Evolutionary conservation across 2,329 filamentous ascomycete genomes (phyloP).

Genomic region (Penicillium brasilianum): DNA sequence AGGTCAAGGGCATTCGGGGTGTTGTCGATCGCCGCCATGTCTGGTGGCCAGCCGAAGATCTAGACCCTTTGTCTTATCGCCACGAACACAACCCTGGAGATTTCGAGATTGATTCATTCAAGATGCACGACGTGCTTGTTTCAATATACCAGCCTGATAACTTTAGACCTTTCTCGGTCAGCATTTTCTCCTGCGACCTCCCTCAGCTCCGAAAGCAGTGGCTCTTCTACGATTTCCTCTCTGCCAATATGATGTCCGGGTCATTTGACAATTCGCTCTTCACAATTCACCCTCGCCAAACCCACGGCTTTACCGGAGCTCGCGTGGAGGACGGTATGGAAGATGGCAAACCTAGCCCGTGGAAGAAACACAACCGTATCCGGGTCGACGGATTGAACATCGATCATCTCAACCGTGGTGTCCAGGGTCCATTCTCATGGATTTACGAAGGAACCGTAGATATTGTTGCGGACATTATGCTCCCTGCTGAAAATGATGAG

Average conservation of each 20-base stretch:
- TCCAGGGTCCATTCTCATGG: conserved; percentile 94
- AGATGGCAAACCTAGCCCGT: conserved; percentile 70
- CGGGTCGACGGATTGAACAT: conserved; percentile 93
- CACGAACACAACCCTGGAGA: conserved; percentile 89
- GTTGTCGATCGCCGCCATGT: conserved; percentile 90
- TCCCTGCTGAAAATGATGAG: conserved; percentile 85
- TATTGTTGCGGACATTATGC: conserved; percentile 93
- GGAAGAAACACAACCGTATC: conserved; percentile 95
- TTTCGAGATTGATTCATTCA: conserved; percentile 97
- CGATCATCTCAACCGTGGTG: conserved; percentile 91
- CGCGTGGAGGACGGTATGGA: conserved; percentile 62
- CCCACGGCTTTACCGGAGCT: conserved; percentile 75
- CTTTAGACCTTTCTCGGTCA: conserved; percentile 94
- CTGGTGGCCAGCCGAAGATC: conserved; percentile 67
- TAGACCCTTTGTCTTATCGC: conserved; percentile 85
- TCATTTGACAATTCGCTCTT: conserved; percentile 95
- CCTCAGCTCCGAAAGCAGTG: conserved; percentile 93
- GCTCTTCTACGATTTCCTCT: conserved; percentile 97
- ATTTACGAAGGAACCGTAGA: conserved; percentile 97
- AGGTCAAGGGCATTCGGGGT: conserved; percentile 90
- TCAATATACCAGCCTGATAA: conserved; percentile 87
- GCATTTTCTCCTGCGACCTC: conserved; percentile 94
- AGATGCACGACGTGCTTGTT: conserved; percentile 88
- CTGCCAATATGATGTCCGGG: conserved; percentile 93
- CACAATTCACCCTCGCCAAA: conserved; percentile 92